phyloP scores from a whole-genome alignment of 1,284 basidiomycete genomes.

The Peniophora sp. region DNA sequence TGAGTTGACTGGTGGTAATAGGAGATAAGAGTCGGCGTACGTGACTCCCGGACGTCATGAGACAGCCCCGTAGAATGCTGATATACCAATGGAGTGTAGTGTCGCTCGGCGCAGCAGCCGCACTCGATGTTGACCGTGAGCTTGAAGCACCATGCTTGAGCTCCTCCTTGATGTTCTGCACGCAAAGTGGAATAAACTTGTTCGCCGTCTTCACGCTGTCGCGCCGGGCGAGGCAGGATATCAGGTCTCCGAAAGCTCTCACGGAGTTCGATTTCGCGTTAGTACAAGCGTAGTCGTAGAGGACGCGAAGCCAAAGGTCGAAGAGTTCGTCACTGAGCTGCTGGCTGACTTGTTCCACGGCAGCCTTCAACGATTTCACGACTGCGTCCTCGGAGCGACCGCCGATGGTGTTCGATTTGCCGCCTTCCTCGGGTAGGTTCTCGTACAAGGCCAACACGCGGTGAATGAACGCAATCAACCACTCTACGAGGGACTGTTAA shows the following conservation, averaged over 20 bases:
- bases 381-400: slow-evolving; percentile 84
- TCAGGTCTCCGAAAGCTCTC: slow-evolving; percentile 83
- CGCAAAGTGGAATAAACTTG: slow-evolving; percentile 78
- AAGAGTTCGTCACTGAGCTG: slow-evolving; percentile 87
- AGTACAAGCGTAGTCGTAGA: slow-evolving; percentile 82
- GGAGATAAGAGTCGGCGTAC: slow-evolving; percentile 31
- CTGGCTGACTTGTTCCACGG: slow-evolving; percentile 80
- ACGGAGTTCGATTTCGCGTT: slow-evolving; percentile 87
- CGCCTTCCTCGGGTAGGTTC: slow-evolving; percentile 91
- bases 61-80: slow-evolving; percentile 69
- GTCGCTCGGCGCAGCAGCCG: slow-evolving; percentile 79
- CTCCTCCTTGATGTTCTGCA: slow-evolving; percentile 78
- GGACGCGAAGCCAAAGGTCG: slow-evolving; percentile 78
- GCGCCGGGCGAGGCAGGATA: slow-evolving; percentile 80
- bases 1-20: not conserved
- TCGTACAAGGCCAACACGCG: slow-evolving; percentile 85
- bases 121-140: slow-evolving; percentile 80
- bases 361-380: slow-evolving; percentile 75
- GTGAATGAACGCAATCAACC: slow-evolving; percentile 85
- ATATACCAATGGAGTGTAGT: slow-evolving; percentile 93
- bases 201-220: slow-evolving; percentile 73
- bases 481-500: slow-evolving; percentile 41
- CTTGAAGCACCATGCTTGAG: slow-evolving; percentile 91
- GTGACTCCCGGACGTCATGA: slow-evolving; percentile 59
- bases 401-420: slow-evolving; percentile 71